Evolutionary conservation across 352 stramenopile genomes (phyloP).

Genomic region (Globisporangium barbulae): DNA sequence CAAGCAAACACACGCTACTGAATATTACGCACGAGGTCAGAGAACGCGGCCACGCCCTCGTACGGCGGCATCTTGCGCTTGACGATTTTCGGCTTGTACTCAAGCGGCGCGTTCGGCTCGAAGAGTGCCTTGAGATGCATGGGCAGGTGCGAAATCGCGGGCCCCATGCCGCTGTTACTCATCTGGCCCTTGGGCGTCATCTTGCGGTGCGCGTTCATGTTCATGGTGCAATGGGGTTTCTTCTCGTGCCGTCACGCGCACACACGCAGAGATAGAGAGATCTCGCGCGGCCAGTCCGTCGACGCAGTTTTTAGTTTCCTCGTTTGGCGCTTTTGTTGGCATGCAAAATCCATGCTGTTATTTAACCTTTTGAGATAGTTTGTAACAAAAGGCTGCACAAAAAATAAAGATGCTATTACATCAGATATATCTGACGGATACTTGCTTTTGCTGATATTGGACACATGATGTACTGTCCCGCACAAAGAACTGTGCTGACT

Average conservation of each 20-base stretch:
- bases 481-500: no score
- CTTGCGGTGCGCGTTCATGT: conserved; percentile 78
- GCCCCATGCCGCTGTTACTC: conserved; percentile 84
- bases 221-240: not conserved
- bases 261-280: not conserved
- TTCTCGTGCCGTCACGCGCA: not conserved
- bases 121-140: conserved; percentile 80
- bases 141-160: conserved; percentile 77
- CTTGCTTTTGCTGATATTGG: no score
- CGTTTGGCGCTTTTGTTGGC: not conserved
- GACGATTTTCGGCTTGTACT: conserved; percentile 63
- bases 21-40: conserved; percentile 23
- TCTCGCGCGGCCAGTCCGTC: not conserved
- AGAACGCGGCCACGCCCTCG: conserved; percentile 43
- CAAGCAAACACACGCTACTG: not conserved
- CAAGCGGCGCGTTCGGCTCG: conserved; percentile 72
- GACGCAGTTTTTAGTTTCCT: not conserved
- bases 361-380: no score
- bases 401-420: no score
- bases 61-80: conserved; percentile 89
- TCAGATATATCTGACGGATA: no score
- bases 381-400: no score
- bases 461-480: no score
- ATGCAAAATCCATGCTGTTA: no score
- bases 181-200: conserved; percentile 89